These are phyloP conservation scores for Williopsis jadinii DNA, from an alignment of 1,139 yeast genomes.

Conservation along the genomic window DNA sequence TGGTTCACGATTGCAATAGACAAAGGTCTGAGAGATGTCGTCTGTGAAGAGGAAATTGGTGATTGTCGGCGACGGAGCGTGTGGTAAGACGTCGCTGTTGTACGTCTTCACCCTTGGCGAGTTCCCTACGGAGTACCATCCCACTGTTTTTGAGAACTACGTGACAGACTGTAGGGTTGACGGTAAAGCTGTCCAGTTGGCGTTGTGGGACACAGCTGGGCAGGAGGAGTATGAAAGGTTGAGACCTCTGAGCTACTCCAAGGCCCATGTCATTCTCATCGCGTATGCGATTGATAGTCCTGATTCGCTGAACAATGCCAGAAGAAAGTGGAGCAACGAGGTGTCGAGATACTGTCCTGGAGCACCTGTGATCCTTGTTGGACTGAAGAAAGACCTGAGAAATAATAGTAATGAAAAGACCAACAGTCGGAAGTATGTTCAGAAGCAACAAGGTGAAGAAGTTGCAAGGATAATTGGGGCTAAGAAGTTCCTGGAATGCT, in stretches of 20 bases:
- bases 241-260: constrained; percentile 68
- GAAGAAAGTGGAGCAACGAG: constrained; percentile 68
- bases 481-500: constrained; percentile 61
- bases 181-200: constrained; percentile 83
- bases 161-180: constrained; percentile 91
- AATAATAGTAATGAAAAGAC: constrained; percentile 26
- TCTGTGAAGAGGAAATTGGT: constrained; percentile 69
- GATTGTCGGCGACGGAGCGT: constrained; percentile 93
- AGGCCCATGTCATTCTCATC: constrained; percentile 64
- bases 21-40: constrained; percentile 6
- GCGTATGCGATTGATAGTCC: constrained; percentile 68
- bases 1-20: background rate
- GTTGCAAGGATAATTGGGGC: constrained; percentile 67
- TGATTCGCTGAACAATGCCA: constrained; percentile 63
- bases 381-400: constrained; percentile 63
- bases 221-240: constrained; percentile 84
- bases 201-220: constrained; percentile 96
- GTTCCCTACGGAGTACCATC: constrained; percentile 73
- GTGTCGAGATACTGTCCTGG: constrained; percentile 61
- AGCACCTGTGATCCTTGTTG: constrained; percentile 60
- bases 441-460: constrained; percentile 45
- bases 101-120: constrained; percentile 89
- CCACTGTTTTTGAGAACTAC: constrained; percentile 92
- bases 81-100: constrained; percentile 88
- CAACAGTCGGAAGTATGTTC: constrained; percentile 39